phyloP scores from a whole-genome alignment of 106 monocot species.

The Chionographis japonica region DNA sequence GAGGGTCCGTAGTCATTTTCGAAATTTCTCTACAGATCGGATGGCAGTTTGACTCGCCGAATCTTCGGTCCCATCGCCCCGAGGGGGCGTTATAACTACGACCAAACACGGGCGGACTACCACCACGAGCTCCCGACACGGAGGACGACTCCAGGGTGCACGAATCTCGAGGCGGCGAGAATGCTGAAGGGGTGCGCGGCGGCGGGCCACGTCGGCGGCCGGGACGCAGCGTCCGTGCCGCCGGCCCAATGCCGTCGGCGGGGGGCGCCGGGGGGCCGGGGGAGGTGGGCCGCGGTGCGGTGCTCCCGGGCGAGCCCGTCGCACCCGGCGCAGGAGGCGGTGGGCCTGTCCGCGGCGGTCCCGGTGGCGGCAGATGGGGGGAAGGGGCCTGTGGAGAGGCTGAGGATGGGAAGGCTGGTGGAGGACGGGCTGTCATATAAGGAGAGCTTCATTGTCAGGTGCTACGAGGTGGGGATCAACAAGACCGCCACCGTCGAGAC shows the following conservation, averaged over 20 bases:
- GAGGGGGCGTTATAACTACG: too few relatives aligned
- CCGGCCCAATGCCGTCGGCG: background rate
- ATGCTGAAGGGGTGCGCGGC: constrained; percentile 10
- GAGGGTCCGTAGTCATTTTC: too few relatives aligned
- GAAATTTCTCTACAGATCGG: too few relatives aligned
- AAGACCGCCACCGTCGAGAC: constrained; percentile 99
- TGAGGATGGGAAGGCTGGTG: constrained; percentile 72
- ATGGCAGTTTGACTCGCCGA: too few relatives aligned
- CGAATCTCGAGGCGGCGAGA: constrained; percentile 3
- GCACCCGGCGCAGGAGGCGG: background rate
- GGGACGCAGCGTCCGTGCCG: background rate
- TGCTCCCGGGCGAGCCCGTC: background rate
- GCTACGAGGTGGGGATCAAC: constrained; percentile 94
- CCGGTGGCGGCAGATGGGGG: constrained; percentile 3
- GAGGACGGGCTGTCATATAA: constrained; percentile 90
- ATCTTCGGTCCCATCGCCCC: too few relatives aligned
- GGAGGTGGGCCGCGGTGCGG: constrained; percentile 2
- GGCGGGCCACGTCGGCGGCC: background rate
- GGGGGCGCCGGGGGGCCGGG: background rate
- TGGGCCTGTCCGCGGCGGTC: background rate
- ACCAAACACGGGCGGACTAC: too few relatives aligned
- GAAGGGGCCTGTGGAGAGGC: constrained; percentile 48
- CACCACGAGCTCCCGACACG: too few relatives aligned
- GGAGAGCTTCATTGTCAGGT: constrained; percentile 89
- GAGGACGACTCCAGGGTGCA: background rate